A percentile compares a stretch with the other conserved stretches of the same genome.
Evolutionary conservation across 2,329 filamentous ascomycete species (phyloP).

Genomic region (Calcarisporium arbuscula): DNA sequence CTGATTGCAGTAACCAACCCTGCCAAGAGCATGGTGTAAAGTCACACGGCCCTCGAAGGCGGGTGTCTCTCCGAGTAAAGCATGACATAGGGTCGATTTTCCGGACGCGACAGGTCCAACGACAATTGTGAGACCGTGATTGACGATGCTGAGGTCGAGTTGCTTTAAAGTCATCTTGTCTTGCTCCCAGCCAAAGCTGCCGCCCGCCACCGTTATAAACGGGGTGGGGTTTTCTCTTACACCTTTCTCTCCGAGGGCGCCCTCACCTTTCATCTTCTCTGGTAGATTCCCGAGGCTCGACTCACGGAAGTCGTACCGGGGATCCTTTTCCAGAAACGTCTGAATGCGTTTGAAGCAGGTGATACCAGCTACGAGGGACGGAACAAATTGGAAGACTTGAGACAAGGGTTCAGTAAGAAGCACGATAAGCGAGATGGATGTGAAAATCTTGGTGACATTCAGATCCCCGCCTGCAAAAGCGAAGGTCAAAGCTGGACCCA

Average conservation of each 20-base stretch:
- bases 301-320: conserved; percentile 16
- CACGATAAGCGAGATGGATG: conserved; percentile 25
- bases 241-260: rapidly evolving
- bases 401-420: conserved; percentile 26
- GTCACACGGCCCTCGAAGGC: conserved; percentile 12
- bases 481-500: conserved; percentile 28
- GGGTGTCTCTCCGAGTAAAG: conserved; percentile 25
- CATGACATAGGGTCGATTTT: conserved; percentile 30
- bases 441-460: conserved; percentile 23
- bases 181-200: conserved; percentile 19
- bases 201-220: conserved; percentile 8
- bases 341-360: conserved; percentile 29
- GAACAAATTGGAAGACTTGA: conserved; percentile 25
- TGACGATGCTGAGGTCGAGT: conserved; percentile 11
- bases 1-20: conserved; percentile 26
- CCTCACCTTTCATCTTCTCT: too few relatives aligned
- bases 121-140: conserved; percentile 22
- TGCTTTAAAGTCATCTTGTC: conserved; percentile 15
- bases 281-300: too few relatives aligned
- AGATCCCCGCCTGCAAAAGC: conserved; percentile 19
- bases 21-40: conserved; percentile 2
- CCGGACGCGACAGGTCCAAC: conserved; percentile 30
- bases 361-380: conserved; percentile 22
- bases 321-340: conserved; percentile 25
- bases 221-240: background rate